Conservation (phyloP, 768 basidiomycete species). For the Termitomyces sp. region DNA sequence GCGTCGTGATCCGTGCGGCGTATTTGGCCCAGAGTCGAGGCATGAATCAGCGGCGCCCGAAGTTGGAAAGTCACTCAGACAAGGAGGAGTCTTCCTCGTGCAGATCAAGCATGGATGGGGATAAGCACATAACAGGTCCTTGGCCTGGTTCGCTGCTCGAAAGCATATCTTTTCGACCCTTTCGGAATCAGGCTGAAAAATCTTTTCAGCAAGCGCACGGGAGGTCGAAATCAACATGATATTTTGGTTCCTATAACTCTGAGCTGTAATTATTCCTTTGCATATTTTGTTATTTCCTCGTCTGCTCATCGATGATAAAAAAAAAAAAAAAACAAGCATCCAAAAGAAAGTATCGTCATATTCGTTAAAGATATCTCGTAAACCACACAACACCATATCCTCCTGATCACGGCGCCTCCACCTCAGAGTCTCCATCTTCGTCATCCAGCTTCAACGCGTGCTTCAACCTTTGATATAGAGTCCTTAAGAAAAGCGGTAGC, state of each 20-base stretch:
- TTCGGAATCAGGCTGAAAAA: background rate
- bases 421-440: slow-evolving; percentile 9
- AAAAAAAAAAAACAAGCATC: background rate
- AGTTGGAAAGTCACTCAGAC: background rate
- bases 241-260: too few species aligned
- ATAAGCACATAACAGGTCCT: too few species aligned
- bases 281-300: too few species aligned
- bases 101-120: background rate
- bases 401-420: background rate
- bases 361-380: background rate
- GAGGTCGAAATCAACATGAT: too few species aligned
- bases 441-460: slow-evolving; percentile 19
- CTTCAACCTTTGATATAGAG: slow-evolving; percentile 47
- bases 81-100: background rate
- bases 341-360: background rate
- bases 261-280: too few species aligned
- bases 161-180: too few species aligned
- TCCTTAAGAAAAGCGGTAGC: slow-evolving; percentile 59
- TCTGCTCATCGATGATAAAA: too few species aligned
- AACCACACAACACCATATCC: background rate
- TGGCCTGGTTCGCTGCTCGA: too few species aligned
- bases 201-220: background rate
- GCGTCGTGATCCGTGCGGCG: too few species aligned
- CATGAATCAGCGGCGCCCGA: background rate
- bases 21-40: background rate